These are phyloP conservation scores for Sophora flavescens DNA, from an alignment of 306 rosid species.

Conservation along the genomic window DNA sequence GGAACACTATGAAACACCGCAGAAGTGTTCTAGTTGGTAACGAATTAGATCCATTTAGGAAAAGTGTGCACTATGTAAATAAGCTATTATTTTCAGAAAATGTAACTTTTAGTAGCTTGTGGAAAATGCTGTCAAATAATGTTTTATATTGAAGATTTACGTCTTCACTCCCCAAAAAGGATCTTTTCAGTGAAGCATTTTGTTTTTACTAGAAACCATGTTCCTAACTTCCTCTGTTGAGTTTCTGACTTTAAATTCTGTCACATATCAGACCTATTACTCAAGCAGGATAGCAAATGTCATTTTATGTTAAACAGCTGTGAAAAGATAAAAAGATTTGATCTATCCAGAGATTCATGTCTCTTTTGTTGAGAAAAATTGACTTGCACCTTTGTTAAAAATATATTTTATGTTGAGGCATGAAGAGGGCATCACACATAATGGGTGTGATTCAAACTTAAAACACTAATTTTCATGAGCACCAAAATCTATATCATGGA, in stretches of 20 bases:
- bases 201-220: constrained; percentile 21
- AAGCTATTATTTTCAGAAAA: constrained; percentile 18
- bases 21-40: not conserved
- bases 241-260: constrained; percentile 11
- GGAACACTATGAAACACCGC: not conserved
- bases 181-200: constrained; percentile 9
- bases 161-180: not conserved
- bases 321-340: constrained; percentile 14
- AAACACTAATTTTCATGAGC: not conserved
- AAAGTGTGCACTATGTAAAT: constrained; percentile 16
- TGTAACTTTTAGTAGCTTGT: constrained; percentile 14
- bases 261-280: constrained; percentile 9
- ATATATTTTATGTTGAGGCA: not conserved
- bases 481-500: not conserved
- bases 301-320: not conserved
- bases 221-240: not conserved
- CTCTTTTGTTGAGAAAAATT: constrained; percentile 17
- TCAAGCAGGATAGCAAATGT: not conserved
- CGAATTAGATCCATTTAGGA: constrained; percentile 32
- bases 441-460: not conserved
- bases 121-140: not conserved
- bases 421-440: constrained; percentile 7
- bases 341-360: not conserved
- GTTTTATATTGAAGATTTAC: not conserved
- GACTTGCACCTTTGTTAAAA: not conserved